These are phyloP conservation scores for Rugonectria rugulosa DNA, from an alignment of 2,329 filamentous ascomycete genomes.

Conservation along the genomic window DNA sequence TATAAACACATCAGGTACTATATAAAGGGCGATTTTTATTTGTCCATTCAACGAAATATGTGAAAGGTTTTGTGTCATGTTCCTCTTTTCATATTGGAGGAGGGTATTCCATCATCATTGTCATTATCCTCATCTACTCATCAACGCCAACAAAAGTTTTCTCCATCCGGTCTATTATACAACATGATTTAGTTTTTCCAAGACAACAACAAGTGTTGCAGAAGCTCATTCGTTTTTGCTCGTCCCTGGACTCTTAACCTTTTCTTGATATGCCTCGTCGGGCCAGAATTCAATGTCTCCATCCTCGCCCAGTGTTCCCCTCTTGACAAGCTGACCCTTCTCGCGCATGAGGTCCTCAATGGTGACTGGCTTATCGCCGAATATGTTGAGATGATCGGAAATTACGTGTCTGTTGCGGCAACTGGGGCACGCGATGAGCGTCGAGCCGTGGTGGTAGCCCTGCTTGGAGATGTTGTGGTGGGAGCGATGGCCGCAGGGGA, in stretches of 20 bases:
- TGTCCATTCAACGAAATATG: too few species aligned
- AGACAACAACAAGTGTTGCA: too few species aligned
- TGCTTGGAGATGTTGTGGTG: slow-evolving; percentile 90
- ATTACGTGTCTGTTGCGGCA: slow-evolving; percentile 93
- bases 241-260: slow-evolving; percentile 30
- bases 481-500: slow-evolving; percentile 81
- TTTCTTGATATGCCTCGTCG: slow-evolving; percentile 59
- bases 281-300: slow-evolving; percentile 95
- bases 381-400: slow-evolving; percentile 84
- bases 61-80: background rate
- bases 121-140: background rate
- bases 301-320: slow-evolving; percentile 74
- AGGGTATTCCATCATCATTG: background rate
- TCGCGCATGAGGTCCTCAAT: slow-evolving; percentile 80
- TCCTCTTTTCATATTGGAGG: background rate
- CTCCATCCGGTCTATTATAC: too few species aligned
- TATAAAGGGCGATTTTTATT: too few species aligned
- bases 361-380: slow-evolving; percentile 73
- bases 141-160: too few species aligned
- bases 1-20: too few species aligned
- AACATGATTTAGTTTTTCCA: too few species aligned
- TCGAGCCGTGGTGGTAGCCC: slow-evolving; percentile 90
- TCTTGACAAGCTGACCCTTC: slow-evolving; percentile 77
- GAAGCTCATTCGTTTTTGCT: too few species aligned
- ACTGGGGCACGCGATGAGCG: slow-evolving; percentile 85